Base-by-base conservation (phyloP, 768 basidiomycete genomes). In the Royoungia palumana region DNA sequence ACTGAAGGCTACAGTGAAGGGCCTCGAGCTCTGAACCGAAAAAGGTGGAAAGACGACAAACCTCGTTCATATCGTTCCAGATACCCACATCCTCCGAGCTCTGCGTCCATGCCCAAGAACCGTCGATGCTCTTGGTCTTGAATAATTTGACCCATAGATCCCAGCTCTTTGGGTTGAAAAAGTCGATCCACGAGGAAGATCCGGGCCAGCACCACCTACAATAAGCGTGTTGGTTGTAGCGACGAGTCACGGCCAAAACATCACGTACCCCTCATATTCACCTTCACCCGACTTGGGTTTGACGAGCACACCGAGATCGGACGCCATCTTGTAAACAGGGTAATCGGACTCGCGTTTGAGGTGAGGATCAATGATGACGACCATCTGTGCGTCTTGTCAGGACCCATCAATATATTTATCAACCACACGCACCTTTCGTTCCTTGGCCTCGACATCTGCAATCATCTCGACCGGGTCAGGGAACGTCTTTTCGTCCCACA, bases 21-120 rank as follows among this genome's bases (percentile, higher is more conserved):
- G 13, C 28, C 28, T 11, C 13, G 28, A 28, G 28, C 28, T 13
- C 28, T 28, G 3, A 28, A 28, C 28, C 28, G 28, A 28, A 28
- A 12, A 12, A 17, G 16, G 22, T n/a, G 28, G 21, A 30, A 28
- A 28, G 12, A 27, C 6, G 8, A 55, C 75, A 8, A 43, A 92
- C 92, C 81, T 98, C 96, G 57, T 97, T 97, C 96, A 99, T 99
- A 63, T 99, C 96, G 64, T 98, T 98, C 96, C 96, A 99, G 57
- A 98, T 93, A 65, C 85, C 86, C 13, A 97, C 79, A 56, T 82
- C 80, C 25, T 85, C 81, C 2, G 91, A 92, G 56, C 94, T 89
- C 54, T 89, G 70, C 0, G 75, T 80, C 87, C 90, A 91, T 7
- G 81, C 72, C 80, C 83, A 91, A n/a, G 75, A 70, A 39, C 75